Percentiles rank a stretch among this genome's conserved stretches.
Evolutionary conservation across 108 stramenopile species (phyloP).

Genomic region (Skeletonema menzelii): DNA sequence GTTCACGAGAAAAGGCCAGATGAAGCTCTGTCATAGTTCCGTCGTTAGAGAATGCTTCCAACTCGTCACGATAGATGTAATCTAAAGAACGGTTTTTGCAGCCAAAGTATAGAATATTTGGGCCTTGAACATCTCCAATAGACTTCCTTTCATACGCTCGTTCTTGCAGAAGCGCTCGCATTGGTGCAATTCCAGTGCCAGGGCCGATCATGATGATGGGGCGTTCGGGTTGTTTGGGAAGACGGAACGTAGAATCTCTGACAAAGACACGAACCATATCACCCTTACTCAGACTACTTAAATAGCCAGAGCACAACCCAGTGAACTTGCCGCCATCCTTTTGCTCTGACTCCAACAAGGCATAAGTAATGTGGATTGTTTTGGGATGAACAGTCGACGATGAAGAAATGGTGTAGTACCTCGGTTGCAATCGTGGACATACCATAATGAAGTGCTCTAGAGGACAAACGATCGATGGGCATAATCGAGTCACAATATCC

Average conservation of each 20-base stretch:
- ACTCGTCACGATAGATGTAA: slow-evolving; percentile 93
- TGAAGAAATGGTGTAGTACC: slow-evolving; percentile 96
- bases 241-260: slow-evolving; percentile 90
- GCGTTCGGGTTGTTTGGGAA: slow-evolving; percentile 58
- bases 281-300: slow-evolving; percentile 47
- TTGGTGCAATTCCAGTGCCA: slow-evolving; percentile 98
- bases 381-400: slow-evolving; percentile 85
- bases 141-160: slow-evolving; percentile 52
- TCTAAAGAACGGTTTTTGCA: slow-evolving; percentile 86
- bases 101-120: slow-evolving; percentile 94
- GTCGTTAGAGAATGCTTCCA: slow-evolving; percentile 59
- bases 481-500: slow-evolving; percentile 63
- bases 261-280: slow-evolving; percentile 78
- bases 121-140: slow-evolving; percentile 42
- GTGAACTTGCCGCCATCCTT: slow-evolving; percentile 61
- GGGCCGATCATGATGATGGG: slow-evolving; percentile 97
- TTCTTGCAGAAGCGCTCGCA: slow-evolving; percentile 95
- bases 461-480: slow-evolving; percentile 80
- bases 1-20: slow-evolving; percentile 92
- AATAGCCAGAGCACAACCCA: slow-evolving; percentile 89
- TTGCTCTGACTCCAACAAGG: slow-evolving; percentile 69
- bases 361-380: slow-evolving; percentile 90
- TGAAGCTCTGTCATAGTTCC: slow-evolving; percentile 76
- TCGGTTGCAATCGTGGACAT: slow-evolving; percentile 89
- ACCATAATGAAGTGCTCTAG: slow-evolving; percentile 88